Evolutionary conservation across 75 land plant species (phyloP).

Genomic region (Cryptomeria japonica): DNA sequence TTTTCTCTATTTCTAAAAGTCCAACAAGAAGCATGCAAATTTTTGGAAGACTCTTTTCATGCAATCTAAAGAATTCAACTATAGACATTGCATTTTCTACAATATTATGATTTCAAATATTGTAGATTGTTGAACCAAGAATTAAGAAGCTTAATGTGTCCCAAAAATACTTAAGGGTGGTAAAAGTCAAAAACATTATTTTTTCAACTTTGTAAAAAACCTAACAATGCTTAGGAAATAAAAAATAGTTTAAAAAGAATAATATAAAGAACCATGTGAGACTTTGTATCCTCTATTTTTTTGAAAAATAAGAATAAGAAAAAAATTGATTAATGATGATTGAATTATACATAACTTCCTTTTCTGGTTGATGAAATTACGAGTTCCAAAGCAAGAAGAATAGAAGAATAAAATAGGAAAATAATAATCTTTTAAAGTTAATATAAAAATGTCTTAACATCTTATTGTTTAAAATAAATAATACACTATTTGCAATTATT

Average conservation of each 20-base stretch:
- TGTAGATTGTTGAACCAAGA: background rate
- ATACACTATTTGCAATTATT: too few relatives aligned
- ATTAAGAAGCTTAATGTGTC: background rate
- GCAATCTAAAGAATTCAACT: constrained; percentile 34
- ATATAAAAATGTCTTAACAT: too few relatives aligned
- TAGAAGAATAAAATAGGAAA: too few relatives aligned
- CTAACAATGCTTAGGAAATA: too few relatives aligned
- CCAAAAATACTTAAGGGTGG: background rate
- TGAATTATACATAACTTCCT: background rate
- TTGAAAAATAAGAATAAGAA: too few relatives aligned
- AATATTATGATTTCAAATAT: background rate
- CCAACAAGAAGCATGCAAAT: constrained; percentile 19
- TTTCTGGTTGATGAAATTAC: background rate
- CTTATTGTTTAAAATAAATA: too few relatives aligned
- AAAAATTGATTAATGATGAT: too few relatives aligned
- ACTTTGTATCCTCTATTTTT: too few relatives aligned
- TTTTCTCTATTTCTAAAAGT: too few relatives aligned
- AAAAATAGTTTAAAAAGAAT: too few relatives aligned
- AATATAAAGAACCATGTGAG: too few relatives aligned
- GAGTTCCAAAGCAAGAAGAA: background rate
- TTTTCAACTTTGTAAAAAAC: background rate
- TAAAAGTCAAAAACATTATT: background rate
- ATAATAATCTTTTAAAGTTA: too few relatives aligned
- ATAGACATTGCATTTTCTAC: background rate
- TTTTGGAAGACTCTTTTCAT: constrained; percentile 44